Percentiles rank a stretch among this genome's conserved stretches.
Conservation (phyloP, 2,329 filamentous ascomycete genomes). For the Aspergillus uvarum region DNA sequence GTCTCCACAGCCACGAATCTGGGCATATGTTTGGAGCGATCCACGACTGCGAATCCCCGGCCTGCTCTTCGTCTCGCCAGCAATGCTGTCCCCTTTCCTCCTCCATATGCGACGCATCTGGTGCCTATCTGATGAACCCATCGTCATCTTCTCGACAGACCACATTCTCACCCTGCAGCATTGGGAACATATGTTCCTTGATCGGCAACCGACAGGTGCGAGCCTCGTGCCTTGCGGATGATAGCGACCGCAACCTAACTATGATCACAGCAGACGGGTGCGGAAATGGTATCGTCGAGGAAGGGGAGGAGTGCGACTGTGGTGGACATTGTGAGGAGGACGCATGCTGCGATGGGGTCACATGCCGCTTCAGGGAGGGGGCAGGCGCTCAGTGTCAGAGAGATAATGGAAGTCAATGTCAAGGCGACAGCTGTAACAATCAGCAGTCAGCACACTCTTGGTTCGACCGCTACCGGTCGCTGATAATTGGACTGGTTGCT, state of each 20-base stretch:
- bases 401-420: conserved; percentile 15
- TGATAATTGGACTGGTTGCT: conserved; percentile 18
- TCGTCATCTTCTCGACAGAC: conserved; percentile 65
- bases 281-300: conserved; percentile 89
- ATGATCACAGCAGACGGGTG: conserved; percentile 52
- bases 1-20: conserved; percentile 64
- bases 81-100: conserved; percentile 75
- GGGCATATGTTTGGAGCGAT: conserved; percentile 94
- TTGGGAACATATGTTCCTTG: conserved; percentile 86
- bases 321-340: conserved; percentile 50
- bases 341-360: conserved; percentile 19
- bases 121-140: conserved; percentile 59
- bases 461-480: conserved; percentile 10
- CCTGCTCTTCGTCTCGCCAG: conserved; percentile 47
- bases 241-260: conserved; percentile 35
- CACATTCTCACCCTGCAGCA: conserved; percentile 76
- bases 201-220: conserved; percentile 70
- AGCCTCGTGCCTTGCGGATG: conserved; percentile 68
- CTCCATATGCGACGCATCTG: conserved; percentile 66
- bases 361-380: conserved; percentile 17
- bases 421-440: background rate
- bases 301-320: conserved; percentile 88
- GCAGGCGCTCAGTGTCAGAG: conserved; percentile 13
- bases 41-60: conserved; percentile 52
- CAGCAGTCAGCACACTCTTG: conserved; percentile 5